These are phyloP conservation scores for Rhizopogon salebrosus DNA, from an alignment of 768 basidiomycete genomes.

Conservation along the genomic window DNA sequence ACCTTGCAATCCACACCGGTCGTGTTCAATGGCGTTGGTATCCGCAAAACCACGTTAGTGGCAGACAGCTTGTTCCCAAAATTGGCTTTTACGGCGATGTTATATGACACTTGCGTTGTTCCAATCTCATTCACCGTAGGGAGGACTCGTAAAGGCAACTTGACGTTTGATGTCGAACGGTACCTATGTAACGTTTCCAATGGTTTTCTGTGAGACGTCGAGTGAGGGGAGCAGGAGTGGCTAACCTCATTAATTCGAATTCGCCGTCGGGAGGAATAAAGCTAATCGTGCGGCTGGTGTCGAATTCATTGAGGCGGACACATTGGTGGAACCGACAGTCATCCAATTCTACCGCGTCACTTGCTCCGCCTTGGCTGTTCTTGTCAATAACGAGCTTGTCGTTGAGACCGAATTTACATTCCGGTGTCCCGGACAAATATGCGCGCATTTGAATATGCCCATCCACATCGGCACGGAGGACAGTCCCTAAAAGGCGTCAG, in stretches of 20 bases:
- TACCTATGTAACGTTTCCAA: conserved; percentile 50
- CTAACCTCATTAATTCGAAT: conserved; percentile 95
- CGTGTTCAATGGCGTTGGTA: conserved; percentile 96
- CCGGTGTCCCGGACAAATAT: conserved; percentile 93
- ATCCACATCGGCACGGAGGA: conserved; percentile 94
- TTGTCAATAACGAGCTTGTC: conserved; percentile 98
- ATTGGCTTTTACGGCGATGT: conserved; percentile 80
- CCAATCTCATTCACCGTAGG: conserved; percentile 92
- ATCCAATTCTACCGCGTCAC: conserved; percentile 89
- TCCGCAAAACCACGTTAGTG: conserved; percentile 85
- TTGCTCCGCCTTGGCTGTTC: conserved; percentile 43
- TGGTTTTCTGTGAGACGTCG: neutral
- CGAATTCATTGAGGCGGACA: conserved; percentile 91
- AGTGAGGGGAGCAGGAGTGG: conserved; percentile 4
- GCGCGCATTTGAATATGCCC: conserved; percentile 98
- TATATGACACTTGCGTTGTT: conserved; percentile 87
- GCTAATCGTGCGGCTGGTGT: conserved; percentile 88
- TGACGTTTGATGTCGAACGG: conserved; percentile 93
- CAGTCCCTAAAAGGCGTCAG: conserved; percentile 50
- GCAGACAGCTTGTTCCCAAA: conserved; percentile 92
- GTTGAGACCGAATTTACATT: conserved; percentile 98
- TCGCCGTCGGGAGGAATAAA: conserved; percentile 99
- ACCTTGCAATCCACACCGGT: conserved; percentile 91
- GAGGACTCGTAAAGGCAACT: conserved; percentile 85
- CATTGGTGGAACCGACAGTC: conserved; percentile 99